Conservation (phyloP, 768 basidiomycete genomes). For the Agrocybe praecox region DNA sequence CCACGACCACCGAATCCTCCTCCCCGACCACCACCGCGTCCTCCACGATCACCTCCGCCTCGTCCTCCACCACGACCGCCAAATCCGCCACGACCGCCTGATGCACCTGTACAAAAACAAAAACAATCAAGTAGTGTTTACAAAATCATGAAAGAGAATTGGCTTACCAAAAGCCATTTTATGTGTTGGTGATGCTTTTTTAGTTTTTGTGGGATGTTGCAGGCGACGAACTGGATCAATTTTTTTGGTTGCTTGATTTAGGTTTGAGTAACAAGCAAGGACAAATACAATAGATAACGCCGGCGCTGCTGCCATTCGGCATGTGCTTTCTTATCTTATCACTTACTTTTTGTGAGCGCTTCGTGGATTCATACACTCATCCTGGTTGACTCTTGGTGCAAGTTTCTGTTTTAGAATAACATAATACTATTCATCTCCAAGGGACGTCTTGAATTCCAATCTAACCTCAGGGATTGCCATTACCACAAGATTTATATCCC, state of each 20-base stretch:
- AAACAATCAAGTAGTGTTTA: background rate
- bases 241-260: constrained; percentile 19
- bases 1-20: constrained; percentile 38
- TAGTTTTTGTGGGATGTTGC: constrained; percentile 12
- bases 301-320: background rate
- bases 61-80: constrained; percentile 47
- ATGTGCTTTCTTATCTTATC: constrained; percentile 14
- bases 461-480: too few species aligned
- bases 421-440: too few species aligned
- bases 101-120: constrained; percentile 37
- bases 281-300: constrained; percentile 1
- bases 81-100: constrained; percentile 81
- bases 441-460: too few species aligned
- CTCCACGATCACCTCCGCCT: constrained; percentile 28
- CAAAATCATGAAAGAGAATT: background rate
- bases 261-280: constrained; percentile 10
- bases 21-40: constrained; percentile 40
- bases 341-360: background rate
- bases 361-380: too few species aligned
- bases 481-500: too few species aligned
- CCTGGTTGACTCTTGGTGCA: too few species aligned
- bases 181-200: constrained; percentile 13
- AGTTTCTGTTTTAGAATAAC: too few species aligned
- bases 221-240: constrained; percentile 13
- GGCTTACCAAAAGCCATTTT: constrained; percentile 35